Percentiles rank a stretch among this genome's conserved stretches.
These are phyloP conservation scores for Backusella parvicylindrica DNA, from an alignment of 192 early-diverging fungal species.

Conservation along the genomic window DNA sequence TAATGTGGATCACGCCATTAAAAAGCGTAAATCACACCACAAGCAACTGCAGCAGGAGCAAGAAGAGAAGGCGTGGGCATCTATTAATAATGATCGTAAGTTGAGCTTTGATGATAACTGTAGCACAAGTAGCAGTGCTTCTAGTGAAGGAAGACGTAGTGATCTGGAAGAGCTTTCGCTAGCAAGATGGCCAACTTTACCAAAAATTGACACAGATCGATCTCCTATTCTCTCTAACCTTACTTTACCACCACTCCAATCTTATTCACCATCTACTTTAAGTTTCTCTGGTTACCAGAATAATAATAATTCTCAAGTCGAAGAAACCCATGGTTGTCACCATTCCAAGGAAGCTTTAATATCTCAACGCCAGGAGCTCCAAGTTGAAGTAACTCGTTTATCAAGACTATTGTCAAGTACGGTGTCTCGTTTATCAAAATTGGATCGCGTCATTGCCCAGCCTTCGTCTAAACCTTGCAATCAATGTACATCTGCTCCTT, in stretches of 20 bases:
- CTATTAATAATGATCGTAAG: not conserved
- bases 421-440: slow-evolving; percentile 42
- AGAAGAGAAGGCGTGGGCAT: not conserved
- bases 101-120: not conserved
- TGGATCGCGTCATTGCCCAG: slow-evolving; percentile 29
- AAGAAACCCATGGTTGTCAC: not conserved
- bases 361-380: slow-evolving; percentile 8
- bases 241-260: not conserved
- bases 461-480: not conserved
- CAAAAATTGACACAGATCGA: slow-evolving; percentile 1
- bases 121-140: not conserved
- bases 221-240: not conserved
- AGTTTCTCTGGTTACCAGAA: not conserved
- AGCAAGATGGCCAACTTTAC: not conserved
- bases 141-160: slow-evolving; percentile 2
- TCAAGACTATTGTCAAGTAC: slow-evolving; percentile 44
- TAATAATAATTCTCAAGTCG: not conserved
- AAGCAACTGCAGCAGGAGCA: not conserved
- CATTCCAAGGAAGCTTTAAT: not conserved
- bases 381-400: slow-evolving; percentile 48
- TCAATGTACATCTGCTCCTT: not conserved
- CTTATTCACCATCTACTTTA: not conserved
- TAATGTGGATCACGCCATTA: not conserved
- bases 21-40: not conserved
- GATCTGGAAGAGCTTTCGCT: not conserved